Conservation (phyloP, 106 monocot genomes). For the Platanthera guangdongensis region DNA sequence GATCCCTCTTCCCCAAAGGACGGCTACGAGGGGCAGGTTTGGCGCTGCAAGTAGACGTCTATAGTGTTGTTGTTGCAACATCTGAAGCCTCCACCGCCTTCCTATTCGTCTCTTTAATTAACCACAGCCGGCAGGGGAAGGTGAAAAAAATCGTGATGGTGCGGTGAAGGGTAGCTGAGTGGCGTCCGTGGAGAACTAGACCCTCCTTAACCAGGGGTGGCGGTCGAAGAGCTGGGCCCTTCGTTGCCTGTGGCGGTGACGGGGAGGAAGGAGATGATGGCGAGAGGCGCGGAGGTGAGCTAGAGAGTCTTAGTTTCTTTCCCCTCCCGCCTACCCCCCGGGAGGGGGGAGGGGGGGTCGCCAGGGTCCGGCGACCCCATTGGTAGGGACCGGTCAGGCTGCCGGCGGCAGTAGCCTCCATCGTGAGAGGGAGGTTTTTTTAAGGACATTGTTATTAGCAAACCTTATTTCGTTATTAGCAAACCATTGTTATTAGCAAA, state of each 20-base stretch:
- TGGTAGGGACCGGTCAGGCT: no score
- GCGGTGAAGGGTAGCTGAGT: background rate
- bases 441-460: no score
- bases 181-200: constrained; percentile 9
- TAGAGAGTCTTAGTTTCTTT: constrained; percentile 1
- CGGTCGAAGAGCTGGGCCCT: background rate
- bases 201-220: constrained; percentile 18
- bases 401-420: no score
- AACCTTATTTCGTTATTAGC: no score
- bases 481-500: no score
- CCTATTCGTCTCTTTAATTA: background rate
- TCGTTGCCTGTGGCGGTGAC: background rate
- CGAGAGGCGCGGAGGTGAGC: background rate
- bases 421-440: no score
- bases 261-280: background rate
- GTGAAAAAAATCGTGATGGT: background rate
- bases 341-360: no score
- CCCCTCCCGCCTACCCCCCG: no score
- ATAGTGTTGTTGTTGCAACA: no score
- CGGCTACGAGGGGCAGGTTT: constrained; percentile 33
- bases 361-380: no score
- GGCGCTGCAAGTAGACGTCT: background rate
- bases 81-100: background rate
- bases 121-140: background rate
- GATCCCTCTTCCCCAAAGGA: constrained; percentile 23